Percentiles rank a stretch among this genome's conserved stretches.
These are phyloP conservation scores for Rhododendron molle DNA, from an alignment of 148 eudicot genomes.

Conservation along the genomic window DNA sequence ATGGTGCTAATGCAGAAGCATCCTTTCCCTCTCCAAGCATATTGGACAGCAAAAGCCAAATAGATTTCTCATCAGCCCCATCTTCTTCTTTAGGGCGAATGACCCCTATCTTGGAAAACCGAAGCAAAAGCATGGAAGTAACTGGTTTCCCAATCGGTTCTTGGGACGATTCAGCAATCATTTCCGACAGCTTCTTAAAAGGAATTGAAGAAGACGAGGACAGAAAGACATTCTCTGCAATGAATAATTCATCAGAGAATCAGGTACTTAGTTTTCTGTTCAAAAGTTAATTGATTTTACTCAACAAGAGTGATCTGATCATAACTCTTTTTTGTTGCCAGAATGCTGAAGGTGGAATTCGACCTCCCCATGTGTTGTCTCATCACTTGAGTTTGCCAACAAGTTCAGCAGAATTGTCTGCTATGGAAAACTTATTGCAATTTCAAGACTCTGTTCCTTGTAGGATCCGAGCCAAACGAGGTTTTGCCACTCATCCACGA, in stretches of 20 bases:
- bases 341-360: slow-evolving; percentile 33
- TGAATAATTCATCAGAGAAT: slow-evolving; percentile 36
- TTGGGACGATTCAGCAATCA: slow-evolving; percentile 67
- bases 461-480: slow-evolving; percentile 76
- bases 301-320: slow-evolving; percentile 13
- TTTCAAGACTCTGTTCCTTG: slow-evolving; percentile 67
- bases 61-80: slow-evolving; percentile 41
- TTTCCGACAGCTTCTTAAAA: slow-evolving; percentile 53
- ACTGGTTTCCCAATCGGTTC: slow-evolving; percentile 37
- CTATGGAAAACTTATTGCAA: slow-evolving; percentile 54
- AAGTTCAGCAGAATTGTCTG: slow-evolving; percentile 42
- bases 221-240: slow-evolving; percentile 29
- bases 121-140: slow-evolving; percentile 33
- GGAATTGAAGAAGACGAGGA: slow-evolving; percentile 38
- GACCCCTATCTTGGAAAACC: slow-evolving; percentile 35
- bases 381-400: slow-evolving; percentile 79
- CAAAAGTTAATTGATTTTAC: neutral
- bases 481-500: slow-evolving; percentile 96
- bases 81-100: slow-evolving; percentile 36
- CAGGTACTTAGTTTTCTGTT: slow-evolving; percentile 40
- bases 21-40: slow-evolving; percentile 32
- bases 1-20: slow-evolving; percentile 24
- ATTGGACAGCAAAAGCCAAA: slow-evolving; percentile 25
- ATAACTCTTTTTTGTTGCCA: slow-evolving; percentile 20
- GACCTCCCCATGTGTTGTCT: slow-evolving; percentile 36